Base-by-base conservation (phyloP, 495 filamentous ascomycete species). In the Peziza echinospora region DNA sequence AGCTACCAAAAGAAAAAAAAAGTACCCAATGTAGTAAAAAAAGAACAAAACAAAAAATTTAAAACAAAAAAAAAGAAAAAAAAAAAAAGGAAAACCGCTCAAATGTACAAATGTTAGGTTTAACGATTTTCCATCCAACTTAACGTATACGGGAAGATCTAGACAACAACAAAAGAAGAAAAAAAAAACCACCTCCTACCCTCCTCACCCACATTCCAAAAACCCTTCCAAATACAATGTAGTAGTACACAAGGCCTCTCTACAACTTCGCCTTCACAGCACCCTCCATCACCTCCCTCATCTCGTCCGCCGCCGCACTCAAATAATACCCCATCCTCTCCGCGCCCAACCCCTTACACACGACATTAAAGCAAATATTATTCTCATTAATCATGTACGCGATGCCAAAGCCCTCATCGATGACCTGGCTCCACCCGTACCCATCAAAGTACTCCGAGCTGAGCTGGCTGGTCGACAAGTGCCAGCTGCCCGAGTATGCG, bases 341-440 rank as follows among this genome's bases (percentile, higher is more conserved):
- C 55, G 77, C 80, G 46, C 86, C 89, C 21, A 93, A 68, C 46
- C 80, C 77, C 73, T 96, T 99, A 65, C 77, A 84, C 51, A 87
- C 84, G 58, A 99, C 81, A 69, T 99, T 99, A 72, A 96, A 96
- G 72, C 94, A 87, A 51, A 99, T 71, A 70, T 65, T 72, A 63
- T 91, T 92, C 71, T 99, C 89, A 59, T 99, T 99, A 57, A 99
- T 94, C 91, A 99, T 99, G 57, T 99, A 99, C 10, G 91, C 91
- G 63, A 99, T 92, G 19, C 91, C 89, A 62, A 83, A 99, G 13
- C 89, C 89, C 28, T 78, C 82, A 60, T 96, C 87, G 48, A 96
- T 80, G 17, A 99, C 91, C 71, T 99, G 87, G 59, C 83, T 91
- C 91, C 91, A 99, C 24, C 91, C 91, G 67, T 99, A 99, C 13